Evolutionary conservation across 2,329 filamentous ascomycete species (phyloP).

Genomic region (Xylariaceae sp.): DNA sequence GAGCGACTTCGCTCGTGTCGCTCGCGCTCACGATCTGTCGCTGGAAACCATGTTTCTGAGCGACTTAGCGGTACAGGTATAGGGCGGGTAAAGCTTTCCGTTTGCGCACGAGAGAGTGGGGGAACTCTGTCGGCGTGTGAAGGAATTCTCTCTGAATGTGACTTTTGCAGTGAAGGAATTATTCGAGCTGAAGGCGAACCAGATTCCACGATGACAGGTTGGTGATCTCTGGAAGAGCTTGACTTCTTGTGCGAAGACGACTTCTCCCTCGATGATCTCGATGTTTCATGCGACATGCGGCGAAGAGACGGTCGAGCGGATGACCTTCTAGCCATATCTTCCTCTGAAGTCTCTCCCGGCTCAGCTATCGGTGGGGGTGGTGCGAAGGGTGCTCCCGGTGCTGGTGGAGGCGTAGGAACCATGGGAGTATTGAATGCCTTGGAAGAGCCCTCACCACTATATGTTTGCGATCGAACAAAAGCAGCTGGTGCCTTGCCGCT

Average conservation of each 20-base stretch:
- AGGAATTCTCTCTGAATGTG: conserved; percentile 23
- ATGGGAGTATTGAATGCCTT: conserved; percentile 32
- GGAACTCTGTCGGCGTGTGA: too few relatives aligned
- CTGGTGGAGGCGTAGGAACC: conserved; percentile 43
- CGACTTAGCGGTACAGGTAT: conserved; percentile 31
- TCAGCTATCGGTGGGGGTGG: conserved; percentile 33
- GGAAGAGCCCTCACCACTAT: conserved; percentile 28
- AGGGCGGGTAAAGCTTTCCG: conserved; percentile 36
- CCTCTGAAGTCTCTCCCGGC: conserved; percentile 32
- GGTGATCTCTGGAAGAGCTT: conserved; percentile 31
- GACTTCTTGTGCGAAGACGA: conserved; percentile 38
- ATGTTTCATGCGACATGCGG: conserved; percentile 41
- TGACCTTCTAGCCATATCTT: conserved; percentile 36
- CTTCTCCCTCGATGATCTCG: conserved; percentile 41
- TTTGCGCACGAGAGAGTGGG: conserved; percentile 36
- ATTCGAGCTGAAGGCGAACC: conserved; percentile 20
- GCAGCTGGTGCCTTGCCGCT: conserved; percentile 32
- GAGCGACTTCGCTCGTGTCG: conserved; percentile 31
- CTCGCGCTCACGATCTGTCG: conserved; percentile 32
- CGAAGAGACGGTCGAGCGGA: conserved; percentile 33
- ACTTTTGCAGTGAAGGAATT: conserved; percentile 32
- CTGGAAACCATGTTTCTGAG: conserved; percentile 33
- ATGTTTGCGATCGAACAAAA: conserved; percentile 36
- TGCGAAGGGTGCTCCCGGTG: conserved; percentile 30
- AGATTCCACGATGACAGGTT: conserved; percentile 35